phyloP scores from a whole-genome alignment of 495 filamentous ascomycete genomes.

The Acidomyces sp. region DNA sequence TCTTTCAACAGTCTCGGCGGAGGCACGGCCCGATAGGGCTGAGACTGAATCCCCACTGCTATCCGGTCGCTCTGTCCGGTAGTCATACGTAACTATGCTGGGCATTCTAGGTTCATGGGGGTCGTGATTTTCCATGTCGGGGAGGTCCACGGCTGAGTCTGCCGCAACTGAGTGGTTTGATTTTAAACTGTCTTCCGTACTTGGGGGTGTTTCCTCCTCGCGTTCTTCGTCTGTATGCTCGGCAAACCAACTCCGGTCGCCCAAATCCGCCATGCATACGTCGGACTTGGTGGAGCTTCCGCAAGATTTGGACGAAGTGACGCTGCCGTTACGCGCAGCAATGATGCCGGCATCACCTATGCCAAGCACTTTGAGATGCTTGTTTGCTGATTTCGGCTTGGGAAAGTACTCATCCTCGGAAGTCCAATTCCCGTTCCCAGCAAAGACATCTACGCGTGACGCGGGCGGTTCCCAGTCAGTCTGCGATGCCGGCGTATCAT shows the following conservation, averaged over 20 bases:
- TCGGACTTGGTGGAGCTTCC: neutral
- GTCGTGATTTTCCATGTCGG: too few relatives aligned
- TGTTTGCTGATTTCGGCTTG: neutral
- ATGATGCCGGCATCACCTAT: neutral
- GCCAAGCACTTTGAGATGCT: neutral
- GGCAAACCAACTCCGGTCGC: slow-evolving; percentile 7
- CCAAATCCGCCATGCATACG: neutral
- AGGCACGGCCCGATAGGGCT: too few relatives aligned
- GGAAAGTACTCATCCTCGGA: neutral
- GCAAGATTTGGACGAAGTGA: neutral
- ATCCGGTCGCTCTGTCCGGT: slow-evolving; percentile 1
- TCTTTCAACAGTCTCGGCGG: too few relatives aligned
- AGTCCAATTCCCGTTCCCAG: neutral
- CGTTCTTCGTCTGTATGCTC: slow-evolving; percentile 4
- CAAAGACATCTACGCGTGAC: neutral
- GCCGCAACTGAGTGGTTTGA: neutral
- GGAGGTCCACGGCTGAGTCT: slow-evolving; percentile 8
- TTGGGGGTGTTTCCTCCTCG: neutral
- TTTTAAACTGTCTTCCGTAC: neutral
- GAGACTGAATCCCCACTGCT: neutral
- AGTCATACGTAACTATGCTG: slow-evolving; percentile 8
- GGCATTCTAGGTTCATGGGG: slow-evolving; percentile 8
- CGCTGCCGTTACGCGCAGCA: neutral
- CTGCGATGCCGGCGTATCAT: neutral
- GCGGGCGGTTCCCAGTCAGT: neutral